phyloP scores from a whole-genome alignment of 257 asterid genomes.

The Ligustrum vulgare region DNA sequence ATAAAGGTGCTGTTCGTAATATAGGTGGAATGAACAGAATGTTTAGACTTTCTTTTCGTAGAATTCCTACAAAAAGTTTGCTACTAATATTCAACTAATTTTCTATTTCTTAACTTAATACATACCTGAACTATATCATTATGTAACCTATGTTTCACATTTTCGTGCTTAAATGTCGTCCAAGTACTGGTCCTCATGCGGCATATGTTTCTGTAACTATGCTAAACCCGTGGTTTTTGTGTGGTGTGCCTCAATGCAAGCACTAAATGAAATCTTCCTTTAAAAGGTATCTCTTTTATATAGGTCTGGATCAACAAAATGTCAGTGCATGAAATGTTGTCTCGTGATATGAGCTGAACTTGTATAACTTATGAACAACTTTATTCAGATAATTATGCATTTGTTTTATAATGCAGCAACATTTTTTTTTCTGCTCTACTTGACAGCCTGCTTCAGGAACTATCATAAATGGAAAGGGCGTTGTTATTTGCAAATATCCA shows the following conservation, averaged over 20 bases:
- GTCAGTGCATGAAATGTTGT: neutral
- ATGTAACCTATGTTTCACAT: neutral
- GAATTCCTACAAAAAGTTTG: neutral
- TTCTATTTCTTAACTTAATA: neutral
- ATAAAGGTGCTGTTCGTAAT: neutral
- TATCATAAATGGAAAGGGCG: constrained; percentile 51
- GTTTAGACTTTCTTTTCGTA: neutral
- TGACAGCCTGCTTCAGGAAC: constrained; percentile 75
- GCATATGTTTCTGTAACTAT: neutral
- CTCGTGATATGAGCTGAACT: neutral
- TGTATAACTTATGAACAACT: neutral
- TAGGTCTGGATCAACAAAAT: neutral
- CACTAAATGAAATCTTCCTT: neutral
- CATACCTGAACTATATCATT: neutral
- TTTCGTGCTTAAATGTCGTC: neutral
- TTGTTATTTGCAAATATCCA: constrained; percentile 74
- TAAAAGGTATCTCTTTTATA: neutral
- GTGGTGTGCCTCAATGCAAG: neutral
- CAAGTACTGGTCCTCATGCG: neutral
- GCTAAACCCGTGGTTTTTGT: neutral
- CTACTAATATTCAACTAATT: neutral
- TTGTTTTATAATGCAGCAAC: neutral
- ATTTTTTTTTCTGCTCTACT: constrained; percentile 13
- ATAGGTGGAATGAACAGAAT: neutral
- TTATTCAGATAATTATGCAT: neutral